phyloP scores from a whole-genome alignment of 306 rosid species.

The Malus asiatica region DNA sequence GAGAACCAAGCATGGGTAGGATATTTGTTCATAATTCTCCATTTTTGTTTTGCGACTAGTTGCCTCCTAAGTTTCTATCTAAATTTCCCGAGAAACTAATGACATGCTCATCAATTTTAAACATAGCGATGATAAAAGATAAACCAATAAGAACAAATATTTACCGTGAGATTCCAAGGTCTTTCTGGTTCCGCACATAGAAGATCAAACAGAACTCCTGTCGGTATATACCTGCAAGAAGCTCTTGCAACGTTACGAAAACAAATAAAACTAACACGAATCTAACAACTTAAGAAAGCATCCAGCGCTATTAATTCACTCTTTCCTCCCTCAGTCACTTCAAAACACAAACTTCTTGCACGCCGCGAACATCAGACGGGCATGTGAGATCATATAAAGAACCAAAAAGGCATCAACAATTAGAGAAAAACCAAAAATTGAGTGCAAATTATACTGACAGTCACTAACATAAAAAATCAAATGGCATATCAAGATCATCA shows the following conservation, averaged over 20 bases:
- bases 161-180: slow-evolving; percentile 89
- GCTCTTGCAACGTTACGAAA: neutral
- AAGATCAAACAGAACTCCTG: slow-evolving; percentile 97
- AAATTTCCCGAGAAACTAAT: neutral
- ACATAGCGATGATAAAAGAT: neutral
- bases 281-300: neutral
- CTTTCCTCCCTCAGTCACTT: neutral
- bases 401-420: neutral
- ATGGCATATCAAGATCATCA: neutral
- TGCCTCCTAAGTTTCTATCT: neutral
- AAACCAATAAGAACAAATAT: neutral
- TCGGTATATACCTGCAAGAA: slow-evolving; percentile 68
- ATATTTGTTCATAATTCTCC: neutral
- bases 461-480: neutral
- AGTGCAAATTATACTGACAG: neutral
- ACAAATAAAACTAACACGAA: neutral
- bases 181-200: slow-evolving; percentile 81
- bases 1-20: neutral
- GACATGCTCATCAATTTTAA: slow-evolving; percentile 2
- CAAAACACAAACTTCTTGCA: neutral
- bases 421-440: neutral
- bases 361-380: neutral
- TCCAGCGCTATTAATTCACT: neutral
- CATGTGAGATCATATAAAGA: neutral
- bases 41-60: neutral